These are phyloP conservation scores for Hanseniaspora vineae DNA, from an alignment of 805 yeast species.

Conservation along the genomic window DNA sequence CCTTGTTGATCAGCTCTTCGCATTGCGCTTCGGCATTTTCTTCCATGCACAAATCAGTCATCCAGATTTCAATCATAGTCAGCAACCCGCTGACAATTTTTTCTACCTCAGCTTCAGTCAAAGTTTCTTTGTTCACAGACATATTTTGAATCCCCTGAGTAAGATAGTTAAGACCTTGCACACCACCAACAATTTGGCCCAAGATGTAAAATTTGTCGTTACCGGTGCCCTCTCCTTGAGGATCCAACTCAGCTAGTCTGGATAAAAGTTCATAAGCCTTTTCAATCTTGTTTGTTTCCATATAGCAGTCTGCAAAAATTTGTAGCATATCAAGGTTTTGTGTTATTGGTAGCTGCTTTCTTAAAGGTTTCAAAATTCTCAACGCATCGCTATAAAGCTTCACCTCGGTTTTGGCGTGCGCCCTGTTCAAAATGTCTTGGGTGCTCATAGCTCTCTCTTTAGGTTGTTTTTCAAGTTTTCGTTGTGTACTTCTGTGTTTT, in stretches of 20 bases:
- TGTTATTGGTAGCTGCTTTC: conserved; percentile 13
- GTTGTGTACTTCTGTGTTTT: neutral
- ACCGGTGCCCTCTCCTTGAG: conserved; percentile 43
- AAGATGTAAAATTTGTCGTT: conserved; percentile 78
- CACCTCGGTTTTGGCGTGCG: neutral
- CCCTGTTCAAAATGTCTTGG: neutral
- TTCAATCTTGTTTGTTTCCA: conserved; percentile 73
- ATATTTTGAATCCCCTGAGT: conserved; percentile 44
- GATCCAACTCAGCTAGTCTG: conserved; percentile 56
- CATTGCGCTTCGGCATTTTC: conserved; percentile 75
- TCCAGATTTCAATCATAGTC: conserved; percentile 87
- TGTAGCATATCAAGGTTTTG: conserved; percentile 37
- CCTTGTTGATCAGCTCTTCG: conserved; percentile 51
- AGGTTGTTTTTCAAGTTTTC: neutral
- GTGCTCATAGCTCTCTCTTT: neutral
- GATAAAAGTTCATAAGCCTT: conserved; percentile 54
- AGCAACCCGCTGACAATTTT: conserved; percentile 68
- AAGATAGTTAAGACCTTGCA: conserved; percentile 51
- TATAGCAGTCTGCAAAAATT: conserved; percentile 58
- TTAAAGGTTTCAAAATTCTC: conserved; percentile 23
- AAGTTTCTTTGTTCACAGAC: conserved; percentile 14
- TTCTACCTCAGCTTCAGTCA: conserved; percentile 31
- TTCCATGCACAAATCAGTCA: conserved; percentile 96
- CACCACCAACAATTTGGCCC: conserved; percentile 85
- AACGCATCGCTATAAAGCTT: conserved; percentile 21